Evolutionary conservation across 208 protist genomes (phyloP), one percentile per base, ranked within the genome.

Genomic region (Leishmania tropica): DNA sequence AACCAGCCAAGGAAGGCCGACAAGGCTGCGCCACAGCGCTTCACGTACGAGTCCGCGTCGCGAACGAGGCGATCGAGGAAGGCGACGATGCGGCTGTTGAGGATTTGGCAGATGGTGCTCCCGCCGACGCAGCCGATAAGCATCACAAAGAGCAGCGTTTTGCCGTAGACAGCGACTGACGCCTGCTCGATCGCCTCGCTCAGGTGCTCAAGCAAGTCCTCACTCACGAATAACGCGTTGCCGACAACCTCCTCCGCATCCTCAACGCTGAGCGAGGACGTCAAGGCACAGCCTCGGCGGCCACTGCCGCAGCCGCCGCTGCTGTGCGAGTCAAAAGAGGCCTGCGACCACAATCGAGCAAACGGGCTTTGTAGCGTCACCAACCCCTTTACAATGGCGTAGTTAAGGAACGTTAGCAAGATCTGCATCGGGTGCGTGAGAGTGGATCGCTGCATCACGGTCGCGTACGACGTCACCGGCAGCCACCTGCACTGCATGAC

Each of bases 331-430:
- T 75, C 82, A 37, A 72, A 15, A 28, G 83, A 73, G 28, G 40
- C 28, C 62, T 81, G 80, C 47, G 82, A 79, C 90, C 92, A 94
- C 67, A 84, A 54, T 35, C 74, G 48, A 40, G 81, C 78, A 79
- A 89, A 94, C n/a, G 83, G 81, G 71, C 90, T 90, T n/a, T 89
- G 47, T n/a, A 89, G 71, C 40, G 87, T 78, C 35, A 90, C 89
- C 80, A 98, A 80, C 37, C 86, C 73, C 77, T 93, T 93, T 42
- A 92, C 60, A 54, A 96, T 31, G 7, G 80, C 84, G 77, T 92
- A 92, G 81, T 93, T 92, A 24, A 97, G 56, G 70, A 97, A 96
- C 35, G 92, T 92, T 28, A 98, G 82, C 7, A 98, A 79, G 6
- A 94, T 78, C 85, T 98, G 96, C 75, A 89, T 73, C n/a, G 86